These are phyloP conservation scores for Xylariales sp. DNA, from an alignment of 2,329 filamentous ascomycete species.

Conservation along the genomic window DNA sequence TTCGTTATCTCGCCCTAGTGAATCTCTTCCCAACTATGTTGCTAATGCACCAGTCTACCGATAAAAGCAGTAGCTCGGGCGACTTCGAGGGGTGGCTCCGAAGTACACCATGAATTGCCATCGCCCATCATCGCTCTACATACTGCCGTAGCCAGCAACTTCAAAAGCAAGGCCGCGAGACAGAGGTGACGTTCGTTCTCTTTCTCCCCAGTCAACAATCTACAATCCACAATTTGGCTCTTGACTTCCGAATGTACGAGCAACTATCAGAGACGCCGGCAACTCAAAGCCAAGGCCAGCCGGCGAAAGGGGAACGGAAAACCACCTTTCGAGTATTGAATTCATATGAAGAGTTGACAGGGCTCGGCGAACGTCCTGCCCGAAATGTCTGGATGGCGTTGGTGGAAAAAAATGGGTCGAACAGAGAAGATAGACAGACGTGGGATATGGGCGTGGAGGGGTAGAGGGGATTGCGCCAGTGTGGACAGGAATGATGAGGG, in stretches of 20 bases:
- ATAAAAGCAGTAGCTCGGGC: slow-evolving; percentile 17
- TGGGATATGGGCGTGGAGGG: slow-evolving; percentile 61
- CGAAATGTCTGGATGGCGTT: slow-evolving; percentile 58
- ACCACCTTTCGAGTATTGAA: slow-evolving; percentile 60
- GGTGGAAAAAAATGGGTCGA: slow-evolving; percentile 57
- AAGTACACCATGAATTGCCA: background rate
- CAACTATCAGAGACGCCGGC: slow-evolving; percentile 41
- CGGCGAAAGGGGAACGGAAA: slow-evolving; percentile 49
- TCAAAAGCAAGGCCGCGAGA: slow-evolving; percentile 60
- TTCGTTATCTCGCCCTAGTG: background rate
- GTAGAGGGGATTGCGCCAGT: slow-evolving; percentile 43
- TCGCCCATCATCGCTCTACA: slow-evolving; percentile 67
- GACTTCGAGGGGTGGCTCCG: too few species aligned
- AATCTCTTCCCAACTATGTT: slow-evolving; percentile 62
- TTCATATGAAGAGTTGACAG: slow-evolving; percentile 55
- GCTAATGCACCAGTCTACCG: slow-evolving; percentile 62
- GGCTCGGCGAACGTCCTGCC: slow-evolving; percentile 59
- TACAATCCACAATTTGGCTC: slow-evolving; percentile 2
- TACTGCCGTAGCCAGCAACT: slow-evolving; percentile 65
- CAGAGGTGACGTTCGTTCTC: slow-evolving; percentile 62
- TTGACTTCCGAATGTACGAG: background rate
- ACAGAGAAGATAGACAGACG: slow-evolving; percentile 55
- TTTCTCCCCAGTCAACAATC: slow-evolving; percentile 43
- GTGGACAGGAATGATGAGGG: slow-evolving; percentile 12
- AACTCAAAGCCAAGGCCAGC: slow-evolving; percentile 43